Base-by-base conservation (phyloP, 345 rosid species). In the Psidium friedrichsthalianum region DNA sequence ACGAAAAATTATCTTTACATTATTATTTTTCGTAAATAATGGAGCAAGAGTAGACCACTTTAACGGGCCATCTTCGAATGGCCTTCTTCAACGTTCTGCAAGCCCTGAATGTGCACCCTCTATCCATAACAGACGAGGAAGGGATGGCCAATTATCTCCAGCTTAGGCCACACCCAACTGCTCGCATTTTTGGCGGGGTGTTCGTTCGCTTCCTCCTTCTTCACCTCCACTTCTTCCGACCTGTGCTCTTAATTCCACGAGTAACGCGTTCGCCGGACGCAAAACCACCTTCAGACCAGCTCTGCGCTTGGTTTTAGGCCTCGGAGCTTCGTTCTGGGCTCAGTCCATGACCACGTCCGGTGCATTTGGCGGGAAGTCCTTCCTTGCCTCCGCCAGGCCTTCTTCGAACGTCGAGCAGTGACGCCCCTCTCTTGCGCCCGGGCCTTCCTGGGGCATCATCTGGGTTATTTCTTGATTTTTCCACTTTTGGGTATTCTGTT, bases 301-400 rank as follows among this genome's bases (percentile, higher is more conserved):
- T 49, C 95, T 96, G 25, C 92, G 95, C 40, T 49, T 92, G 15
- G 90, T 92, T 61, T 82, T 95, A 2, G 98, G 96, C 51, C 85
- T 93, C 49, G 96, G 97, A 25, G 90, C 88, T 81, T 91, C 95
- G 11, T 89, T 93, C 87, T 94, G 94, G 96, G 86, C 90, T 54
- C 94, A 88, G 86, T 88, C 85, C 61, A 83, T 91, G 91, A 90
- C 84, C 87, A 92, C 89, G 93, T 91, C 91, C 61, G 89, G 88
- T 64, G 82, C 61, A 27, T 51, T 82, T 85, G 91, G 89, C 58
- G 87, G 88, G 84, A 95, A 90, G 6, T 88, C 92, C 51, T 94
- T 91, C 91, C 85, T 92, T 51, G 98, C 97, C 87, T 94, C 94
- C 32, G 99, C 98, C 4, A 94, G 94, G 85, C 95, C 91, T 84